Evolutionary conservation across 176 grass and related monocot genomes (phyloP).

Genomic region (Oryza rufipogon): DNA sequence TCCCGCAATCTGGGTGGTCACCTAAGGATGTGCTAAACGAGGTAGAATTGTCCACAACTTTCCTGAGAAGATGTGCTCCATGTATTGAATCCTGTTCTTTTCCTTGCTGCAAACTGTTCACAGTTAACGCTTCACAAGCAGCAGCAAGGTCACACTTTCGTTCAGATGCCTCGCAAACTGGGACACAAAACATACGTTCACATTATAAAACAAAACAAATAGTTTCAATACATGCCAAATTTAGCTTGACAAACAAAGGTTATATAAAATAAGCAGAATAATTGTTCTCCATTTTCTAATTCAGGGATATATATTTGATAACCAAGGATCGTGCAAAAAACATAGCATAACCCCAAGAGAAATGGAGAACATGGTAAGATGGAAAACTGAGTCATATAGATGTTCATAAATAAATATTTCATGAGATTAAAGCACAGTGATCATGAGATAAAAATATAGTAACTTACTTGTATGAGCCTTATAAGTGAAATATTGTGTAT

Average conservation of each 20-base stretch:
- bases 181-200: not conserved
- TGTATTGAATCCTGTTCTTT: slow-evolving; percentile 23
- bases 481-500: not conserved
- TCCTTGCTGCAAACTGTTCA: slow-evolving; percentile 24
- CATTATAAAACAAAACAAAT: slow-evolving; percentile 3
- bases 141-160: no score
- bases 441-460: not conserved
- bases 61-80: slow-evolving; percentile 22
- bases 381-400: not conserved
- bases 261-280: not conserved
- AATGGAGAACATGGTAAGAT: not conserved
- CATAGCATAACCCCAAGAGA: slow-evolving; percentile 14
- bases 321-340: not conserved
- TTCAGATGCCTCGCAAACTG: slow-evolving; percentile 7
- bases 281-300: not conserved
- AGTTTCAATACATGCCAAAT: slow-evolving; percentile 12
- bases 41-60: slow-evolving; percentile 36
- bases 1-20: slow-evolving; percentile 26
- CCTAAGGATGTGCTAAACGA: slow-evolving; percentile 18
- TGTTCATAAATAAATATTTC: not conserved
- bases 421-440: not conserved
- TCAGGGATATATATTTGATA: slow-evolving; percentile 10
- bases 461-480: not conserved
- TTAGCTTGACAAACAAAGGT: slow-evolving; percentile 10
- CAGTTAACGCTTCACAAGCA: not conserved